These are phyloP conservation scores for Hypoxylon rubiginosum DNA, from an alignment of 2,329 filamentous ascomycete genomes.

Conservation along the genomic window DNA sequence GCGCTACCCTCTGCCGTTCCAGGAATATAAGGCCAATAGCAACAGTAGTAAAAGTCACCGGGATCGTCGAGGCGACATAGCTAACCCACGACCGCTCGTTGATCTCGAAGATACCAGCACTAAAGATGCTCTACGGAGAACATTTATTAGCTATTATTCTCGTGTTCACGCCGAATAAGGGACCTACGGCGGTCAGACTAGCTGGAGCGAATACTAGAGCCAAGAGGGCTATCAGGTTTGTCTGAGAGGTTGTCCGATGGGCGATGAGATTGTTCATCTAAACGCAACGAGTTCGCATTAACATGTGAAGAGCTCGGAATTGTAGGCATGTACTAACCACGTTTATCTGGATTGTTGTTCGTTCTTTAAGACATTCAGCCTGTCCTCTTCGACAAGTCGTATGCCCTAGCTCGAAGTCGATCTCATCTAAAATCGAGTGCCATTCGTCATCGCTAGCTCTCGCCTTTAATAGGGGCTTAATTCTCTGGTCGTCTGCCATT, in stretches of 20 bases:
- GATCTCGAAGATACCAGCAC: neutral
- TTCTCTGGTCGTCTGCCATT: neutral
- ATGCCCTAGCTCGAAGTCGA: neutral
- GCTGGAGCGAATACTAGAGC: neutral
- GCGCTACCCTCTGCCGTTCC: neutral
- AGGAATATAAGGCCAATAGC: neutral
- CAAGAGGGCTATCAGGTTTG: neutral
- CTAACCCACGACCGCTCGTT: neutral
- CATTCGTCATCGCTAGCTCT: neutral
- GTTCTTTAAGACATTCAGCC: neutral
- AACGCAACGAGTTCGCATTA: too few relatives aligned
- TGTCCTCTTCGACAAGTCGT: neutral
- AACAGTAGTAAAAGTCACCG: neutral
- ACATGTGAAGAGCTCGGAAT: neutral
- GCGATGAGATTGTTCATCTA: neutral
- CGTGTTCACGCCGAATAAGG: neutral
- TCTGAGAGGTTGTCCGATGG: neutral
- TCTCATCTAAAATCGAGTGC: neutral
- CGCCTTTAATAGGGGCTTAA: neutral
- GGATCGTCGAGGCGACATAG: neutral
- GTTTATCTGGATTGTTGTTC: neutral
- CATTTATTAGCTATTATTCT: neutral
- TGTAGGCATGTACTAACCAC: neutral
- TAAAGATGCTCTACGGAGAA: neutral
- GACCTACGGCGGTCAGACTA: neutral